Evolutionary conservation across 495 filamentous ascomycete genomes (phyloP), one percentile per base, ranked within the genome.

Genomic region (Niebla homalea): DNA sequence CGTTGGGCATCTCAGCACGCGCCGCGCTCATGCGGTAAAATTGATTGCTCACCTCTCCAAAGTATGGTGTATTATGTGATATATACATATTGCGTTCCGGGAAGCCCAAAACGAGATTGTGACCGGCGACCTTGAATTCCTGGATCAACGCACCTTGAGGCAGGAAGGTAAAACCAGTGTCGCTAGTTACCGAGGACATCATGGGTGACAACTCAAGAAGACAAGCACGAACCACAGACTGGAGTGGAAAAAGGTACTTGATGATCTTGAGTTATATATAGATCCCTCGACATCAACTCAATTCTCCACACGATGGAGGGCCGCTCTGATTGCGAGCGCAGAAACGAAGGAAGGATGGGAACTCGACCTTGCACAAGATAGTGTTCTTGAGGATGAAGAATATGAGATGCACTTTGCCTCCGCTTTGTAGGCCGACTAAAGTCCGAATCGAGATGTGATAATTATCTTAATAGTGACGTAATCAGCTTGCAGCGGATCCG

Each of bases 71-170:
- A 67, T 94, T 89, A 69, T 85, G 69, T 40, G 72, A 62, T 50
- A 75, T 73, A 69, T 96, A 96, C 43, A 79, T 73, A 2, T 78
- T 72, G 40, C 82, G 78, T 19, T 70, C 78, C 3, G 83, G 78
- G 73, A 95, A 95, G 40, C 77, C 77, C 57, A 88, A 81, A 16
- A 95, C 90, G 55, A 97, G 92, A 69, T 95, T 89, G 56, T 77
- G 67, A 46, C 76, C 80, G 43, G 70, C 79, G 47, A 97, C 74
- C 40, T 68, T 73, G 68, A 96, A 84, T 60, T 84, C 75, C 60
- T 95, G 83, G 61, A 97, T 85, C 59, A 93, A 87, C 55, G 86
- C 90, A 21, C 89, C 90, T 19, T 87, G 76, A 20, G 87, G 80
- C 48, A 94, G 72, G 69, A 96, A 90, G 40, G 73, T 79, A 62